Evolutionary conservation across 441 rosid genomes (phyloP).

Genomic region (Corymbia citriodora): DNA sequence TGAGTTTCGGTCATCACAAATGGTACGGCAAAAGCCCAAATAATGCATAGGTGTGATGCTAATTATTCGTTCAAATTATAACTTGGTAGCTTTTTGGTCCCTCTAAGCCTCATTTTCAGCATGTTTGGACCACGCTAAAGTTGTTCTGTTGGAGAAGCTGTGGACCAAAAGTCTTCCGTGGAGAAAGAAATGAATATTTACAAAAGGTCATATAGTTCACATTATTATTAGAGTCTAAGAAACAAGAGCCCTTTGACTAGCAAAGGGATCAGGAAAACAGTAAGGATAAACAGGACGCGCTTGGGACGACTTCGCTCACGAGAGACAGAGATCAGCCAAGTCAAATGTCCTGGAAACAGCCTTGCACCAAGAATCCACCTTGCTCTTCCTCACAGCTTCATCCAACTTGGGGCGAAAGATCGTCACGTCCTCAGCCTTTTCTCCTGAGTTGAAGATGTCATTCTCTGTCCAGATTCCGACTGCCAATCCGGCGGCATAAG

Average conservation of each 20-base stretch:
- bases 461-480: conserved; percentile 73
- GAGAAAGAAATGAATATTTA: not conserved
- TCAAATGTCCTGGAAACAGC: conserved; percentile 72
- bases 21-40: not conserved
- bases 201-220: not conserved
- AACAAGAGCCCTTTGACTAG: not conserved
- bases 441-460: conserved; percentile 49
- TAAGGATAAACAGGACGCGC: not conserved
- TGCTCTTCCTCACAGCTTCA: conserved; percentile 57
- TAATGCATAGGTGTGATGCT: not conserved
- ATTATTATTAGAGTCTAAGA: not conserved
- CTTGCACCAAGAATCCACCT: conserved; percentile 73
- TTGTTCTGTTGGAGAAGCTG: not conserved
- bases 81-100: not conserved
- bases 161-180: not conserved
- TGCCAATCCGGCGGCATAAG: conserved; percentile 87
- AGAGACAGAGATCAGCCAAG: conserved; percentile 63
- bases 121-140: not conserved
- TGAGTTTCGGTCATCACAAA: not conserved
- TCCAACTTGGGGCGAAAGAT: conserved; percentile 44
- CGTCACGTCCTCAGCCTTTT: conserved; percentile 31
- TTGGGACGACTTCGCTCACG: not conserved
- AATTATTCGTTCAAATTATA: not conserved
- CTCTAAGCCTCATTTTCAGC: not conserved
- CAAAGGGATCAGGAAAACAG: not conserved